Percentiles rank a stretch among this genome's conserved stretches.
These are phyloP conservation scores for Picochlorum sp. DNA, from an alignment of 139 green algal species.

Conservation along the genomic window DNA sequence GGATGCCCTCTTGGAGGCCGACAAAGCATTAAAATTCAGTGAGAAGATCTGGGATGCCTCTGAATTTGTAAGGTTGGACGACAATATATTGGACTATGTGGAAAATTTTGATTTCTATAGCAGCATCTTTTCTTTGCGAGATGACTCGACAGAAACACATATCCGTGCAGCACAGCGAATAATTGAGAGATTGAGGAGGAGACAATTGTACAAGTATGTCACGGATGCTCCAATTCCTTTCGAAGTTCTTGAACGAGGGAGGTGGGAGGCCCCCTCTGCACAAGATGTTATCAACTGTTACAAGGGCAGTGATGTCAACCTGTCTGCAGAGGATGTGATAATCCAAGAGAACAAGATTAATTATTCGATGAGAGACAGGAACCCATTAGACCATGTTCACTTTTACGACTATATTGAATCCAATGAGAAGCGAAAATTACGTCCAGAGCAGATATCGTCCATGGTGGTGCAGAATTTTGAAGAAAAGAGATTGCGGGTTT, in stretches of 20 bases:
- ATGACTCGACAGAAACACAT: not conserved
- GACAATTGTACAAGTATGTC: conserved; percentile 64
- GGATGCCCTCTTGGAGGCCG: conserved; percentile 65
- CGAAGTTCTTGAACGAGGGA: conserved; percentile 1
- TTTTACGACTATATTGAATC: conserved; percentile 50
- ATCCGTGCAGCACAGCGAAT: conserved; percentile 41
- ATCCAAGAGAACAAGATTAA: conserved; percentile 57
- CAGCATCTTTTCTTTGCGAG: not conserved
- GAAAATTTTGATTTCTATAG: conserved; percentile 22
- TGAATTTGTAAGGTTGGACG: conserved; percentile 62
- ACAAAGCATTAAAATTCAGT: conserved; percentile 41
- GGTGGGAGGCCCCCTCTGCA: conserved; percentile 11
- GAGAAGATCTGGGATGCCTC: conserved; percentile 25
- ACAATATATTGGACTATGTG: conserved; percentile 48
- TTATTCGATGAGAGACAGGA: conserved; percentile 38
- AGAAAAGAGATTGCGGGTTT: conserved; percentile 47
- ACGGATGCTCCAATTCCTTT: conserved; percentile 38
- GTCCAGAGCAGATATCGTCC: conserved; percentile 28
- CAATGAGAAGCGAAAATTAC: conserved; percentile 30
- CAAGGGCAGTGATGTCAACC: conserved; percentile 17
- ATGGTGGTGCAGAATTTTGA: conserved; percentile 34
- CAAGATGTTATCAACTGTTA: conserved; percentile 35
- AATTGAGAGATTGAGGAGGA: conserved; percentile 39
- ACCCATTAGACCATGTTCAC: conserved; percentile 57
- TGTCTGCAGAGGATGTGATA: conserved; percentile 50